Conservation (phyloP, 2,329 filamentous ascomycete species). For the Colletotrichum costaricense region DNA sequence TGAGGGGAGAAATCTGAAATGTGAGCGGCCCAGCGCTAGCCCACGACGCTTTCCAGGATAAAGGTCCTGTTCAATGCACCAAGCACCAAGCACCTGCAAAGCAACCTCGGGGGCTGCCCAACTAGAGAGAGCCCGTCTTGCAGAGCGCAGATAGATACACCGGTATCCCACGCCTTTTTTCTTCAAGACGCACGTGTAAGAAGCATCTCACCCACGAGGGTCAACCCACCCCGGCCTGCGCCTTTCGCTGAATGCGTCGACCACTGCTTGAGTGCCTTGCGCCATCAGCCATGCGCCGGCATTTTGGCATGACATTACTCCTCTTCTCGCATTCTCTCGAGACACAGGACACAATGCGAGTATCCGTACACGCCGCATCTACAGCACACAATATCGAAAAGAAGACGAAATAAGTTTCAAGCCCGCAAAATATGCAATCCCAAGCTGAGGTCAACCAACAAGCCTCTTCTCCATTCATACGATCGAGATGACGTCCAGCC, state of each 20-base stretch:
- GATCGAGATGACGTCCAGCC: background rate
- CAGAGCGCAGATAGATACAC: background rate
- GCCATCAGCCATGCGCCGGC: background rate
- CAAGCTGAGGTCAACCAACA: background rate
- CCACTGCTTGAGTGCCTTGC: background rate
- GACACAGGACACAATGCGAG: background rate
- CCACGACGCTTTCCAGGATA: background rate
- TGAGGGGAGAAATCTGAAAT: conserved; percentile 2
- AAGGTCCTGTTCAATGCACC: background rate
- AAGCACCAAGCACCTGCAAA: background rate
- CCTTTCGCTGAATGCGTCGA: background rate
- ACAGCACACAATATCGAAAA: background rate
- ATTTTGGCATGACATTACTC: background rate
- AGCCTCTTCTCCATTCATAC: background rate
- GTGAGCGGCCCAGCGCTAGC: background rate
- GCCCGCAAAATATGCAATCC: too few species aligned
- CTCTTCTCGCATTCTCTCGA: background rate
- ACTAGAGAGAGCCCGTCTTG: background rate
- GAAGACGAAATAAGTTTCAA: background rate
- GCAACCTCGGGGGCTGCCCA: background rate
- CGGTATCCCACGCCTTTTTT: background rate
- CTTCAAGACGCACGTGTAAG: conserved; percentile 5
- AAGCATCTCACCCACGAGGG: background rate
- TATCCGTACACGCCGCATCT: background rate
- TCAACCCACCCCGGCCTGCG: background rate